Evolutionary conservation across 2,329 filamentous ascomycete species (phyloP).

Genomic region (Pochonia chlamydosporia): DNA sequence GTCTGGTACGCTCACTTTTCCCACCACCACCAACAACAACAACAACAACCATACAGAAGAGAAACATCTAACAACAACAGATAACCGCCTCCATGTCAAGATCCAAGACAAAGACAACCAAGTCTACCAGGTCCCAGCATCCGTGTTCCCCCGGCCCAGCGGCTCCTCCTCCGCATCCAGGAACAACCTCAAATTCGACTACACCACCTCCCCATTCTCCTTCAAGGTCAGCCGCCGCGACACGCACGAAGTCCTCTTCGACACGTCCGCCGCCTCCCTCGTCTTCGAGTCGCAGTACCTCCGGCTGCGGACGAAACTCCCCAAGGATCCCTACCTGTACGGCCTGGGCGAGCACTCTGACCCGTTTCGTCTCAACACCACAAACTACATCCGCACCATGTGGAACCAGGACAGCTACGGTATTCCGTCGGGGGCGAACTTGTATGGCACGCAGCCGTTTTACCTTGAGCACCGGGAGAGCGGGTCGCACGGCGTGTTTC

Average conservation of each 20-base stretch:
- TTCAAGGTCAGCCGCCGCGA: conserved; percentile 50
- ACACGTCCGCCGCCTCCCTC: conserved; percentile 60
- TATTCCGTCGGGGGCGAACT: conserved; percentile 57
- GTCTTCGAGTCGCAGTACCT: conserved; percentile 78
- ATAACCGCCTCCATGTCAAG: conserved; percentile 65
- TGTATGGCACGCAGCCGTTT: conserved; percentile 73
- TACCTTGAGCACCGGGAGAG: conserved; percentile 55
- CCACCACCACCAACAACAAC: background rate
- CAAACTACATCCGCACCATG: conserved; percentile 56
- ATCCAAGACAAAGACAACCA: conserved; percentile 65
- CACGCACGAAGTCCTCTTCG: conserved; percentile 53
- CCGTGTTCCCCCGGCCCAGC: conserved; percentile 53
- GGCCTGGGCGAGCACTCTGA: conserved; percentile 76
- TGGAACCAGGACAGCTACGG: conserved; percentile 65
- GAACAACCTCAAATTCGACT: conserved; percentile 42
- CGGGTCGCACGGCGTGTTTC: conserved; percentile 66
- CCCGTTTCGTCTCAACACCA: conserved; percentile 60
- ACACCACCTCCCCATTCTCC: conserved; percentile 52
- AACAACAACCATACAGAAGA: background rate
- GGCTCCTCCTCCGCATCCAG: conserved; percentile 14
- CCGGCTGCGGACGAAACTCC: conserved; percentile 64
- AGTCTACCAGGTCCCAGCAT: conserved; percentile 69
- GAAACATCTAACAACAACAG: conserved; percentile 29
- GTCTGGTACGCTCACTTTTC: conserved; percentile 24
- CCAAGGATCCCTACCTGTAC: conserved; percentile 65